Base-by-base conservation (phyloP, 352 stramenopile genomes). In the Phytophthora pseudosyringae region DNA sequence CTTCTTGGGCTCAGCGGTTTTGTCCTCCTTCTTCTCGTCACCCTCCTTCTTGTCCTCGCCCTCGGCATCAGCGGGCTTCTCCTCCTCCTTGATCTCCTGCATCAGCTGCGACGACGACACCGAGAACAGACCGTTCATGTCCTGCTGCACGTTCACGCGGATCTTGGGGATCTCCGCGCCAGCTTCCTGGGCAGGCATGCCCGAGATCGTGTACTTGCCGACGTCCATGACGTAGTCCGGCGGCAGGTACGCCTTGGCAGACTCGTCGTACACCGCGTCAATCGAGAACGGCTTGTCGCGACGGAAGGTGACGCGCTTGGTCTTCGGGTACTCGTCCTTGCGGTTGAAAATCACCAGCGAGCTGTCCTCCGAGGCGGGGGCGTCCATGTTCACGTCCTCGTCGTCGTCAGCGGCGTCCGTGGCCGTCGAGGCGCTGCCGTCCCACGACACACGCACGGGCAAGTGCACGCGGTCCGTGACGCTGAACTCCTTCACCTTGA, bases 121-220 rank as follows among this genome's bases (percentile, higher is more conserved):
- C 36, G 87, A 88, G 69, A 99, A 97, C 47, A 99, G 86, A 8
- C 98, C 98, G 75, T 99, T 94, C 62, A 99, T 94, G 75, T 99
- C 97, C 73, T 99, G 90, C 81, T 98, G 97, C 59, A 99, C 94
- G 84, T 99, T 99, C 43, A 99, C 97, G 57, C 97, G 93, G 50
- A 99, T 96, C 80, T 90, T 90, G 7, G 88, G 82, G 29, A 81
- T 62, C 91, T 99, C 77, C 57, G 83, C 67, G 29, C 73, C 71
- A 44, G 89, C 86, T 32, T 90, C 86, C 40, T 84, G 75, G n/a
- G 71, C 59, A 18, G 86, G 83, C 41, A 98, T 92, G 43, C 86
- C 92, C 58, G 88, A 93, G 69, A 99, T 95, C 26, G 90, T 95
- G 76, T 98, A 99, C 51, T 91, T 97, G 50, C 90, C 93, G 64